These are phyloP conservation scores for Baudoinia panamericana DNA, from an alignment of 495 filamentous ascomycete genomes.

Conservation along the genomic window DNA sequence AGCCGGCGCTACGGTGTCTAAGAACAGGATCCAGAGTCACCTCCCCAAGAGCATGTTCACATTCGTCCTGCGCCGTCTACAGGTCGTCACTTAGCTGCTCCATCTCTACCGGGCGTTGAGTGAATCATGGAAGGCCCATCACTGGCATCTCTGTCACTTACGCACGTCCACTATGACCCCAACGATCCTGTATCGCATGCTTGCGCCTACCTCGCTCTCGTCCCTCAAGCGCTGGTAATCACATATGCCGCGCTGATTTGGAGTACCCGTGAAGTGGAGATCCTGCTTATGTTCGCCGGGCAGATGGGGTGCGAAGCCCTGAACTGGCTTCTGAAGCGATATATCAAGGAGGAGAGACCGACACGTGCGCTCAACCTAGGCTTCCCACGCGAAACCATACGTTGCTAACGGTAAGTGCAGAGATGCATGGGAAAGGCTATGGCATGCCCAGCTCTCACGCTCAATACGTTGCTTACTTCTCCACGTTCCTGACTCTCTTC, in stretches of 20 bases:
- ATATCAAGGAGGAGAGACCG: conserved; percentile 85
- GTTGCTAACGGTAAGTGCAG: conserved; percentile 30
- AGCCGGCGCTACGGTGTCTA: too few relatives aligned
- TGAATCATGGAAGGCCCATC: conserved; percentile 44
- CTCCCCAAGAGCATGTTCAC: too few relatives aligned
- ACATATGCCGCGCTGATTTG: conserved; percentile 80
- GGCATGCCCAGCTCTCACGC: conserved; percentile 98
- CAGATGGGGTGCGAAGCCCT: conserved; percentile 89
- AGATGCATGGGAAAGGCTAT: conserved; percentile 83
- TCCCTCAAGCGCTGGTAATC: conserved; percentile 81
- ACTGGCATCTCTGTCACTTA: conserved; percentile 79
- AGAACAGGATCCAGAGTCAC: too few relatives aligned
- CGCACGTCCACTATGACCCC: conserved; percentile 94
- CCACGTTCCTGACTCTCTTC: conserved; percentile 68
- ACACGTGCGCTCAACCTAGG: conserved; percentile 37
- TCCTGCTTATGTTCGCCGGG: conserved; percentile 78
- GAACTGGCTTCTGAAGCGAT: conserved; percentile 78
- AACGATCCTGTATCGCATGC: conserved; percentile 69
- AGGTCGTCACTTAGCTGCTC: too few relatives aligned
- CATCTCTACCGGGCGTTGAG: too few relatives aligned
- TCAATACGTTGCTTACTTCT: conserved; percentile 86
- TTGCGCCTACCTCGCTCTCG: conserved; percentile 84
- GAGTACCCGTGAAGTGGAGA: conserved; percentile 81
- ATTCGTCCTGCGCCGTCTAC: too few relatives aligned
- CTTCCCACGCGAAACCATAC: not conserved